These are phyloP conservation scores for Eimeria acervulina DNA, from an alignment of 169 alveolate genomes.

Conservation along the genomic window DNA sequence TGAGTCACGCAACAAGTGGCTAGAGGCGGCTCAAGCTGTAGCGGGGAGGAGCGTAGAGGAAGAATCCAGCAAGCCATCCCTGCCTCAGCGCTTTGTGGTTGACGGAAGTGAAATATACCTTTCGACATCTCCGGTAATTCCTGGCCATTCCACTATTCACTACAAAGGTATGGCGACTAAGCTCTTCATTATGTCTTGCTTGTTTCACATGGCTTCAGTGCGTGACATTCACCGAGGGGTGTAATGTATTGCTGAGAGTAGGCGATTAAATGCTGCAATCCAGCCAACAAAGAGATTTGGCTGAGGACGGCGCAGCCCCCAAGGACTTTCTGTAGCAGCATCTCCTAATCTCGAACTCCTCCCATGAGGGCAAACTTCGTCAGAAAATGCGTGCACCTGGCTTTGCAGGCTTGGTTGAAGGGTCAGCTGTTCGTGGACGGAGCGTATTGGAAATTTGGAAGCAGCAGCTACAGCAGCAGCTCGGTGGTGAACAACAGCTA, in stretches of 20 bases:
- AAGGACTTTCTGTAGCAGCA: not conserved
- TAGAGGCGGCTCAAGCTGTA: constrained; percentile 57
- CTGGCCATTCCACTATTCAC: constrained; percentile 58
- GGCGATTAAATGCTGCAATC: not conserved
- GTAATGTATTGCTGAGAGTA: not conserved
- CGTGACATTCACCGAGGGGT: not conserved
- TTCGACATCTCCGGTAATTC: constrained; percentile 64
- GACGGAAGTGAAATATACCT: constrained; percentile 58
- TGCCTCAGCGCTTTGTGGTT: constrained; percentile 12
- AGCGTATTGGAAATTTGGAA: constrained; percentile 61
- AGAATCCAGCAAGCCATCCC: not conserved
- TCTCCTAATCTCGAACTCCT: not conserved
- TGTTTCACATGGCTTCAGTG: not conserved
- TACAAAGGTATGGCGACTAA: constrained; percentile 5
- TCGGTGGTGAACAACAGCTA: constrained; percentile 70
- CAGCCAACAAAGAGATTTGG: not conserved
- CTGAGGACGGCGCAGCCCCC: not conserved
- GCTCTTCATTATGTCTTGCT: not conserved
- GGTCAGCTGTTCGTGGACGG: constrained; percentile 71
- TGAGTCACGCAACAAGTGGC: constrained; percentile 57
- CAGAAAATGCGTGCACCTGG: not conserved
- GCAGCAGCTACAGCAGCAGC: constrained; percentile 75
- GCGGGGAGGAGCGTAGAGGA: constrained; percentile 32
- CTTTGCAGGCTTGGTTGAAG: constrained; percentile 57
- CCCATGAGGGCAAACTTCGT: not conserved